phyloP scores from a whole-genome alignment of 768 basidiomycete genomes.

The Phlegmacium glaucopus region DNA sequence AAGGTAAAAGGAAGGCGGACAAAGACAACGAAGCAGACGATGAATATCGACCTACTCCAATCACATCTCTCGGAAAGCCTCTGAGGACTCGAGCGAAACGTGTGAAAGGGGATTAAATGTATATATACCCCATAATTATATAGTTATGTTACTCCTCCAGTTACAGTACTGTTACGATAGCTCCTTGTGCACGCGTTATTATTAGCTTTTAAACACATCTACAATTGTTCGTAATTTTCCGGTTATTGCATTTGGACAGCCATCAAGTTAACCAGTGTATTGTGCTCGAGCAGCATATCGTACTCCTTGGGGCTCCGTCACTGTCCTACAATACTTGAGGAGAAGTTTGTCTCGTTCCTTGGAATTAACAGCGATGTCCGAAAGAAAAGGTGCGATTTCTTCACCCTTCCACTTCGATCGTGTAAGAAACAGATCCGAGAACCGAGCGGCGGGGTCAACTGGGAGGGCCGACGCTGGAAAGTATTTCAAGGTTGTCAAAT shows the following conservation, averaged over 20 bases:
- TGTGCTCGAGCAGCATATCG: conserved; percentile 75
- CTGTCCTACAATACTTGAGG: conserved; percentile 80
- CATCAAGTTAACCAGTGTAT: conserved; percentile 41
- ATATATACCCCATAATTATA: no score
- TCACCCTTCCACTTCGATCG: conserved; percentile 72
- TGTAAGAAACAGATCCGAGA: conserved; percentile 84
- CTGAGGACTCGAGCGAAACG: conserved; percentile 39
- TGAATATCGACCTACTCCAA: conserved; percentile 46
- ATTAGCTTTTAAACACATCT: no score
- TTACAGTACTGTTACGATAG: no score
- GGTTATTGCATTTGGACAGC: no score
- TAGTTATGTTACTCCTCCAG: no score
- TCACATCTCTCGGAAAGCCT: conserved; percentile 34
- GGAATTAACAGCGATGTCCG: conserved; percentile 75
- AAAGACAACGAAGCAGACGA: conserved; percentile 35
- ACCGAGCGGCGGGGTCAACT: conserved; percentile 73
- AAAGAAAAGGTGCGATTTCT: conserved; percentile 79
- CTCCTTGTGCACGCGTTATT: no score
- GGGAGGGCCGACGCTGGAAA: conserved; percentile 78
- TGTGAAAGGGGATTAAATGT: background rate
- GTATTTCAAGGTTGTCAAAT: conserved; percentile 49
- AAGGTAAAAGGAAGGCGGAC: conserved; percentile 30
- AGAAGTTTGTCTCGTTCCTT: conserved; percentile 89
- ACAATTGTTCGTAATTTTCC: no score
- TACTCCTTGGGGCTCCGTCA: conserved; percentile 61